Conservation (phyloP, 495 filamentous ascomycete species). For the Cercophora scortea region DNA sequence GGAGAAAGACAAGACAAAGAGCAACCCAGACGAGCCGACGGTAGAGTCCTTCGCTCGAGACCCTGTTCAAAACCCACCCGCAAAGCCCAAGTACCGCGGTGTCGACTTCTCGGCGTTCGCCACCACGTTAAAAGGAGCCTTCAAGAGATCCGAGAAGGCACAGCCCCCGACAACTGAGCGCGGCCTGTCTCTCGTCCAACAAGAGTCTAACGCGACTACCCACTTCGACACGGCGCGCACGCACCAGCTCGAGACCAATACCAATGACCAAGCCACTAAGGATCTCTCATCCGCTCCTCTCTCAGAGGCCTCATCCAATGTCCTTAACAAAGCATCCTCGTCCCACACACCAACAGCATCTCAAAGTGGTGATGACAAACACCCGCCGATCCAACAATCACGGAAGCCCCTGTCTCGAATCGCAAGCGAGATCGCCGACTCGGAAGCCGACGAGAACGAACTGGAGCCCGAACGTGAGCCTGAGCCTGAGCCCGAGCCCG, state of each 20-base stretch:
- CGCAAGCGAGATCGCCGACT: conserved; percentile 35
- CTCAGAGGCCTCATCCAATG: conserved; percentile 29
- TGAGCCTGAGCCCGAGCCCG: neutral
- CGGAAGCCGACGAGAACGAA: conserved; percentile 24
- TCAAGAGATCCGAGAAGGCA: neutral
- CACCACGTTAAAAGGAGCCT: neutral
- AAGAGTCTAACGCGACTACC: conserved; percentile 12
- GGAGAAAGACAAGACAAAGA: conserved; percentile 8
- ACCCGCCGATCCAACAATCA: conserved; percentile 1
- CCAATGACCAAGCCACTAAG: conserved; percentile 1
- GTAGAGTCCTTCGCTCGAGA: too few relatives aligned
- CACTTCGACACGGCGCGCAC: conserved; percentile 31
- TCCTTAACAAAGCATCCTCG: conserved; percentile 26
- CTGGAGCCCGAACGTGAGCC: conserved; percentile 2
- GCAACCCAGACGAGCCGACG: too few relatives aligned
- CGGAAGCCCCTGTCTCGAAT: conserved; percentile 14
- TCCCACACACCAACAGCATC: conserved; percentile 4
- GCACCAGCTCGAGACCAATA: conserved; percentile 16
- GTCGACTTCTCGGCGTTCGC: conserved; percentile 14
- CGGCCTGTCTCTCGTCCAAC: neutral
- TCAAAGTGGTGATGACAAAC: neutral
- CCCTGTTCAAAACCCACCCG: too few relatives aligned
- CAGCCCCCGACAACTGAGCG: neutral
- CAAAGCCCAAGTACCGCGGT: conserved; percentile 9
- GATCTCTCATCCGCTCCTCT: conserved; percentile 22